Evolutionary conservation across 169 alveolate genomes (phyloP), one percentile per base, ranked within the genome.

Genomic region (Theileria luwenshuni): DNA sequence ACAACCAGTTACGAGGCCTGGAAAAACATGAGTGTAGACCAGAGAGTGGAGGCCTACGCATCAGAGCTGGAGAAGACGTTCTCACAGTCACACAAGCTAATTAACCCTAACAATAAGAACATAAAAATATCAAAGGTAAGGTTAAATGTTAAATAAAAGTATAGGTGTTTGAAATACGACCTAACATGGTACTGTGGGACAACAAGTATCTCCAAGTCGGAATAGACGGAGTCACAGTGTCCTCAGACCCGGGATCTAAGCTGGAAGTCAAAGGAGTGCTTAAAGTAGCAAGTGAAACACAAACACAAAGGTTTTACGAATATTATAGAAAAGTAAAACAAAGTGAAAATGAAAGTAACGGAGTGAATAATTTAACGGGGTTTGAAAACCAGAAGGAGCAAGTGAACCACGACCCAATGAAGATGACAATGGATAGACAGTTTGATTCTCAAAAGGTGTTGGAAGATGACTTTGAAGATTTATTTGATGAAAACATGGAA

Each of bases 141-240:
- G 8, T 32, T 1, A 56, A 23, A 28, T n/a, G n/a, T 27, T 23
- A 56, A 56, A 17, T 45, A 32, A 17, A 48, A 45, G 61, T 51
- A 17, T 60, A 77, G 86, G 49, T 33, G 47, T 81, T 74, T 63
- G 74, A 73, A 54, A 70, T 81, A 23, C 47, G 73, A 59, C 89
- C 89, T 2, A 74, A 81, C 43, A 45, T 73, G 19, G 63, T 63
- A 42, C 75, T 65, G 33, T 74, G 85, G 89, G 42, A 81, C 58
- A 81, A 81, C 19, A 69, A 73, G 25, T 81, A 81, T 69, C 64
- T 81, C 5, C 89, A 81, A 51, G 85, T 72, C n/a, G 80, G 89
- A 28, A 61, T 81, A 19, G 84, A 72, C 54, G 89, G 85, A n/a
- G 81, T 63, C 13, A 45, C 83, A 8, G 51, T 69, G 3, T 51